Evolutionary conservation across 768 basidiomycete species (phyloP).

Genomic region (Kwoniella bestiolae): DNA sequence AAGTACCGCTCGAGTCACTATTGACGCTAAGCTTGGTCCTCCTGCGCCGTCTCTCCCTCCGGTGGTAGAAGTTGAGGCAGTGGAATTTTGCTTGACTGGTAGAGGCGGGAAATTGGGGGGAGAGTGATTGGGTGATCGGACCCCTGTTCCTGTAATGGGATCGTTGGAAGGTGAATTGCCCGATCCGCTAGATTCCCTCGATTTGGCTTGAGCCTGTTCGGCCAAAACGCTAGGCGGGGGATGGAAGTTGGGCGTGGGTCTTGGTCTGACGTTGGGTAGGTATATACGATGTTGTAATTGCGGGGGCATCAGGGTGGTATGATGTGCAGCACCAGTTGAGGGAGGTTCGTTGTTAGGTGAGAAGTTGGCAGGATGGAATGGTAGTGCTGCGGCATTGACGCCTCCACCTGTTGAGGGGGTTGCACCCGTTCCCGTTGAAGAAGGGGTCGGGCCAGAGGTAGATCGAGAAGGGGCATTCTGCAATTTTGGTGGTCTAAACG

Average conservation of each 20-base stretch:
- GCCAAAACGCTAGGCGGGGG: conserved; percentile 49
- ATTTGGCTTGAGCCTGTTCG: conserved; percentile 22
- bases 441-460: conserved; percentile 5
- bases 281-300: conserved; percentile 57
- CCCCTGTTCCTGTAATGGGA: background rate
- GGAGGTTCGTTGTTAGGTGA: conserved; percentile 8
- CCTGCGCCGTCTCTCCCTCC: background rate
- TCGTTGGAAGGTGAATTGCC: conserved; percentile 14
- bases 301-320: conserved; percentile 54
- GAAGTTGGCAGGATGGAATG: conserved; percentile 37
- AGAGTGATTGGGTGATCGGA: conserved; percentile 3
- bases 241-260: conserved; percentile 48
- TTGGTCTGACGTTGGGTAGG: conserved; percentile 45
- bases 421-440: background rate
- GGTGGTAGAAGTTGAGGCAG: background rate
- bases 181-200: conserved; percentile 20
- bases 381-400: conserved; percentile 39
- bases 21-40: conserved; percentile 54
- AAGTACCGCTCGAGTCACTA: conserved; percentile 55
- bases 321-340: conserved; percentile 30
- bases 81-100: conserved; percentile 25
- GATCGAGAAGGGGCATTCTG: conserved; percentile 8
- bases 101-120: conserved; percentile 55
- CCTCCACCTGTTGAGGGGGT: conserved; percentile 12
- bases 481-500: conserved; percentile 24